Evolutionary conservation across 768 basidiomycete species (phyloP), one percentile per base, ranked within the genome.

Genomic region (Suillus discolor): DNA sequence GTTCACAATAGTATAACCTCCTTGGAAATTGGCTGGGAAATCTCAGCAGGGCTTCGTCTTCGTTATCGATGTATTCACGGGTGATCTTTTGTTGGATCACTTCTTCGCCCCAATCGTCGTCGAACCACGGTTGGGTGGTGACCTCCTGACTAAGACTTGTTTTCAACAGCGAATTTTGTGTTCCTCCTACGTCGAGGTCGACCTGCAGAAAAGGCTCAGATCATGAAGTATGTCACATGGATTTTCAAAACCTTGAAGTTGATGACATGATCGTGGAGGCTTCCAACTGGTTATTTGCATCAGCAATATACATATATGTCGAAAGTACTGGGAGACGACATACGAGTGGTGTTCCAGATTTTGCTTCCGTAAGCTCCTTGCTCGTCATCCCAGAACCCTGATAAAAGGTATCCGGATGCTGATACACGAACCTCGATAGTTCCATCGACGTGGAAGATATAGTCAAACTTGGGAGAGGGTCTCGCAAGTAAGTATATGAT

Each of bases 371-470:
- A 89, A 0, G 76, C 70, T 8, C 77, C 77, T 73, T 87, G 83
- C 16, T 79, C 72, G 0, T 78, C 67, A 45, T 84, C 82, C 84
- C 86, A 89, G 71, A 81, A 87, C 9, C 84, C 87, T 45, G 85
- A 87, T 75, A 89, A 88, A 60, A 90, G 79, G 71, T 90, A 90
- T 4, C 89, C 89, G 3, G 87, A 89, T 0, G 89, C 89, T 11
- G 88, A 89, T 16, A 89, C 45, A 2, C 86, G 80, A 25, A 89
- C 86, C 77, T 90, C 89, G 28, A 90, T 82, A 3, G 87, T 88
- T 6, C 89, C 88, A 67, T 90, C 89, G 20, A 88, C 70, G 63
- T 85, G 83, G 79, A 89, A 89, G 4, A 83, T 83, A 72, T 89
- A 89, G 69, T 89, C 89, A 70, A 89, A 89, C 82, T 85, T 68